phyloP scores from a whole-genome alignment of 257 asterid species.

The Fraxinus quadrangulata region DNA sequence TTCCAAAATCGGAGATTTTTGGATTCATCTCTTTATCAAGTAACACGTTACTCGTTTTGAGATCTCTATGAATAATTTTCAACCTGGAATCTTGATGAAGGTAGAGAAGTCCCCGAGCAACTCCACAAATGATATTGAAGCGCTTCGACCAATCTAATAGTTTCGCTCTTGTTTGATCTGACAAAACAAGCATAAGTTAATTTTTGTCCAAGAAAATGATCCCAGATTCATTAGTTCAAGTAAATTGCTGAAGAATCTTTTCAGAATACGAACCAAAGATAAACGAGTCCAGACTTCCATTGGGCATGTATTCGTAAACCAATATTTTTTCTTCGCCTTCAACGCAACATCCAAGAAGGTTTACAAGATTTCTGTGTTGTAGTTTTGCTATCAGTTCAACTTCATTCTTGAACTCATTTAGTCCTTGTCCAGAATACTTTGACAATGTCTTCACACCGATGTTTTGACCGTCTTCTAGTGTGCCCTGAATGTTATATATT shows the following conservation, averaged over 20 bases:
- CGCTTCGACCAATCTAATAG: conserved; percentile 34
- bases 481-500: conserved; percentile 36
- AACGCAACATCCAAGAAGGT: conserved; percentile 46
- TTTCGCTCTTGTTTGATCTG: conserved; percentile 29
- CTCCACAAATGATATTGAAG: conserved; percentile 35
- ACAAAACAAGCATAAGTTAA: conserved; percentile 6
- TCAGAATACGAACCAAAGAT: conserved; percentile 40
- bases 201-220: not conserved
- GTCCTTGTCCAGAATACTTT: conserved; percentile 46
- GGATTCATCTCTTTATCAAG: conserved; percentile 39
- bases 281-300: conserved; percentile 38
- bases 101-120: conserved; percentile 41
- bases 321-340: conserved; percentile 43
- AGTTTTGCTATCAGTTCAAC: conserved; percentile 44
- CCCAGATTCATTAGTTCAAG: not conserved
- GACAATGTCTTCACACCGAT: conserved; percentile 52
- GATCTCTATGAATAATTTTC: conserved; percentile 41
- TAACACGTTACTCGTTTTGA: conserved; percentile 40
- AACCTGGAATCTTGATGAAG: conserved; percentile 50
- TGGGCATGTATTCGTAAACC: conserved; percentile 49
- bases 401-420: conserved; percentile 47
- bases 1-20: conserved; percentile 40
- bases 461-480: conserved; percentile 30
- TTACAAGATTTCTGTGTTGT: conserved; percentile 54
- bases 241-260: not conserved